These are phyloP conservation scores for Cynanchum wilfordii DNA, from an alignment of 257 asterid genomes.

Conservation along the genomic window DNA sequence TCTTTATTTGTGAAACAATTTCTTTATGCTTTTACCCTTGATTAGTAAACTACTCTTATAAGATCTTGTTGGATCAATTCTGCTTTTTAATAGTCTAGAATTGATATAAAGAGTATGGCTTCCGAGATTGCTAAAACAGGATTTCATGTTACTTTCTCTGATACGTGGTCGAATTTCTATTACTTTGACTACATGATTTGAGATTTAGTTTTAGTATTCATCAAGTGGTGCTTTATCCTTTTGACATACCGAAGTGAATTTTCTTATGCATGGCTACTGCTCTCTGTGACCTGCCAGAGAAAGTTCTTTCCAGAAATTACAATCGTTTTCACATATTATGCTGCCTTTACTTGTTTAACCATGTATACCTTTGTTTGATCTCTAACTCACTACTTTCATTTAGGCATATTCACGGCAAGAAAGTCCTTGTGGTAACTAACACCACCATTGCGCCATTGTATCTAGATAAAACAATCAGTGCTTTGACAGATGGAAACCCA, in stretches of 20 bases:
- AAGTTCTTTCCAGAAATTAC: background rate
- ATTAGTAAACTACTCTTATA: background rate
- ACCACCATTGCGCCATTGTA: constrained; percentile 84
- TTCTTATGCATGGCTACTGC: background rate
- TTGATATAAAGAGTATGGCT: background rate
- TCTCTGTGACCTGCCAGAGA: background rate
- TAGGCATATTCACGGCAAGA: constrained; percentile 97
- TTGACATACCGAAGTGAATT: background rate
- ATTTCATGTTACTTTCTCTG: background rate
- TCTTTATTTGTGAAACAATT: background rate
- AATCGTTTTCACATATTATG: background rate
- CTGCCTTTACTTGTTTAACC: background rate
- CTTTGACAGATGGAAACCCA: constrained; percentile 76
- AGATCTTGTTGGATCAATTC: background rate
- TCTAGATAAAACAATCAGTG: constrained; percentile 77
- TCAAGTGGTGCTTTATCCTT: background rate
- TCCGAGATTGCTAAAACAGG: background rate
- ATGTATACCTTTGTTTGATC: constrained; percentile 12
- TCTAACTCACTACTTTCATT: constrained; percentile 14
- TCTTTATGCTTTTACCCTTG: background rate
- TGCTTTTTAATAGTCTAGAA: background rate
- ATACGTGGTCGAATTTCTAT: background rate
- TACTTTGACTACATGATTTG: background rate
- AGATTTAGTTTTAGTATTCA: background rate
- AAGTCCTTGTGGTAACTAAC: constrained; percentile 90